Evolutionary conservation across 129 eudicot species (phyloP), one percentile per base, ranked within the genome.

Genomic region (Rutidosis leptorrhynchoides): DNA sequence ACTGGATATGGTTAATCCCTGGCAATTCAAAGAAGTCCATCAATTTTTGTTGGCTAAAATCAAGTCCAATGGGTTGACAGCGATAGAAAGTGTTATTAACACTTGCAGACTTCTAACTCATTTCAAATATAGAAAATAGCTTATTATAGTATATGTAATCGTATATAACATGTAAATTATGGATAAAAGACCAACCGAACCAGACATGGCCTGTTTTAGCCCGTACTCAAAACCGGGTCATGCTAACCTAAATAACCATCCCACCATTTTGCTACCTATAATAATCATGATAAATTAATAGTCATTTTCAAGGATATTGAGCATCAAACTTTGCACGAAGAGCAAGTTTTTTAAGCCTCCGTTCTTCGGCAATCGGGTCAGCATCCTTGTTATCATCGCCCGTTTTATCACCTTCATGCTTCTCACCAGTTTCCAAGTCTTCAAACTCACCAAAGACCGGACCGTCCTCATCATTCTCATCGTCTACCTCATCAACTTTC

Each of bases 241-340:
- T 4, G 6, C 1, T 8, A 49, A 49, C 24, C 55, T 49, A 20
- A 49, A 49, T 15, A 20, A 23, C 55, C 55, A 7, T 6, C 24
- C 55, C 24, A 15, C 55, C 55, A 49, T 49, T 49, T 54, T 22
- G 60, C 28, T 6, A 59, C 45, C 46, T 2, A 11, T 14, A 57
- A 58, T 43, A 37, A 35, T 22, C 15, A 26, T 27, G 17, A 58
- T 26, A 28, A 26, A 40, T 24, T 26, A 15, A 27, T 10, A 20
- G 30, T 54, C 35, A 43, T 25, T 35, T 17, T 55, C 2, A 73
- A 93, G 98, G 98, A 93, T 93, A 93, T 89, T 85, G 84, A 58
- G 96, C 78, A 65, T 85, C 96, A 75, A 93, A 89, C 57, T 84
- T 89, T 46, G 99, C 99, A 84, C 88, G 99, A 67, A 85, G 91